phyloP scores from a whole-genome alignment of 73 alveolate genomes.

The Paramecium primaurelia region DNA sequence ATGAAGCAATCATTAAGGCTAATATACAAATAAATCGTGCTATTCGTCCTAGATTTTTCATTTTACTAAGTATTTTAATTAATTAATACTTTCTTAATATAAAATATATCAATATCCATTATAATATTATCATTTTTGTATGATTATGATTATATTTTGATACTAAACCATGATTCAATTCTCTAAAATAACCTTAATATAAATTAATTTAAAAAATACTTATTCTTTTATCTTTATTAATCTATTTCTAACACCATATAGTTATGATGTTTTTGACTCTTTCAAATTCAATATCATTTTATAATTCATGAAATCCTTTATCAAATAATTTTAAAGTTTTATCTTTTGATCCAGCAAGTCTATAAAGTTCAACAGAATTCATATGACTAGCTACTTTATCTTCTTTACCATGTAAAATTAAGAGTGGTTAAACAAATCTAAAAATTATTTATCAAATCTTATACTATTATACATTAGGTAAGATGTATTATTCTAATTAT shows the following conservation, averaged over 20 bases:
- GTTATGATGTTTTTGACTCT: neutral
- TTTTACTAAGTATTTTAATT: neutral
- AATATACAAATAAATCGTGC: neutral
- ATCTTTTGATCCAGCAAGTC: neutral
- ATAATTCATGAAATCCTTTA: neutral
- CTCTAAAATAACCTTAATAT: neutral
- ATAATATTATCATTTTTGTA: neutral
- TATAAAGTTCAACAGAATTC: conserved; percentile 27
- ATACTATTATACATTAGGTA: neutral
- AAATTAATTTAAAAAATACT: neutral
- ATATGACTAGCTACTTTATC: conserved; percentile 44
- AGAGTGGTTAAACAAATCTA: neutral
- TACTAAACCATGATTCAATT: neutral
- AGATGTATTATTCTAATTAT: neutral
- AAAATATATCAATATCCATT: neutral
- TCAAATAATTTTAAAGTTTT: neutral
- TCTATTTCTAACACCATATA: neutral
- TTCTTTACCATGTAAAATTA: conserved; percentile 23
- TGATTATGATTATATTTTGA: neutral
- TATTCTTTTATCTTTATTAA: conserved; percentile 24
- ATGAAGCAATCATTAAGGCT: neutral
- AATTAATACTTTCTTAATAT: neutral
- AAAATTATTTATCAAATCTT: neutral
- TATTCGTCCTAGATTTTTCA: neutral
- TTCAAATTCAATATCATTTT: conserved; percentile 32